Conservation (phyloP, 495 filamentous ascomycete species). For the Penicillium turbatum region DNA sequence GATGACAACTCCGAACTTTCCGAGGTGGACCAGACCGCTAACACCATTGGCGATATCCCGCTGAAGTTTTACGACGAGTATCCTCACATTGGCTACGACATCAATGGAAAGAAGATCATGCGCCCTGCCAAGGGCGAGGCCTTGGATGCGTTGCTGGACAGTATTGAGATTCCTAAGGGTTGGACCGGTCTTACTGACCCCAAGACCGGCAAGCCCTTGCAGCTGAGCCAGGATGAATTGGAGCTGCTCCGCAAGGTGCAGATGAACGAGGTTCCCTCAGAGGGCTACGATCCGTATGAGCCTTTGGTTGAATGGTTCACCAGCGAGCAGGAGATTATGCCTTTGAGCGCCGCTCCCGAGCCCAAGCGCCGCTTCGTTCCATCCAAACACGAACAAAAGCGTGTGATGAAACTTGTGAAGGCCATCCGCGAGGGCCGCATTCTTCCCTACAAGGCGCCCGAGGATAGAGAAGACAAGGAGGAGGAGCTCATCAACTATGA, state of each 20-base stretch:
- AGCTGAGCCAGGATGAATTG: conserved; percentile 82
- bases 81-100: conserved; percentile 97
- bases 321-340: conserved; percentile 86
- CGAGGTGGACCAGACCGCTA: conserved; percentile 70
- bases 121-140: conserved; percentile 92
- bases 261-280: conserved; percentile 81
- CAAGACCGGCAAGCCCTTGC: conserved; percentile 83
- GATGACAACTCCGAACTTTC: conserved; percentile 95
- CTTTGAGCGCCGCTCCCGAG: conserved; percentile 87
- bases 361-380: conserved; percentile 94
- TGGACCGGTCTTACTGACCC: conserved; percentile 97
- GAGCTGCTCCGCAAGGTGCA: conserved; percentile 85
- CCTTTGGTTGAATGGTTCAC: conserved; percentile 91
- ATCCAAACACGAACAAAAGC: conserved; percentile 96
- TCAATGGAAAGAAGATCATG: conserved; percentile 97
- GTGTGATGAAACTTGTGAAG: conserved; percentile 96
- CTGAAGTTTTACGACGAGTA: conserved; percentile 94
- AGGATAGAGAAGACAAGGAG: conserved; percentile 67
- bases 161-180: conserved; percentile 95
- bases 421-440: conserved; percentile 94
- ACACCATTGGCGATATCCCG: conserved; percentile 95
- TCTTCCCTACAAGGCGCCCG: conserved; percentile 79
- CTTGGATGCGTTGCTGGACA: conserved; percentile 88
- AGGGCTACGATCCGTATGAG: conserved; percentile 90
- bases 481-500: conserved; percentile 75